Conservation (phyloP, 1,284 basidiomycete species). For the Ustilago lituana region DNA sequence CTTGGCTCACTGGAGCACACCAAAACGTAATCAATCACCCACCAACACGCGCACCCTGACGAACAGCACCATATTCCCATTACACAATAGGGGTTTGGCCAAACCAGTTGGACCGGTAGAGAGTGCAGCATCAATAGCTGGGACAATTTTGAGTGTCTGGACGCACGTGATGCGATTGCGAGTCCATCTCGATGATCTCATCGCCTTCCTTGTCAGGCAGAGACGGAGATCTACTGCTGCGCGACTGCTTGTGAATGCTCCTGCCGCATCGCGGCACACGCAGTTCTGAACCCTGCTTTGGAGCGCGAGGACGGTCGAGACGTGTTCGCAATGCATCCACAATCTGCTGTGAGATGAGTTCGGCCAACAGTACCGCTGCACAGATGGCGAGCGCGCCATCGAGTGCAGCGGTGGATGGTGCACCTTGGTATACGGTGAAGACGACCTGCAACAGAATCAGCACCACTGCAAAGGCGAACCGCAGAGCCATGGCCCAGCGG, state of each 20-base stretch:
- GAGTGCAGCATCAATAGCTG: constrained; percentile 1
- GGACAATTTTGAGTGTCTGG: neutral
- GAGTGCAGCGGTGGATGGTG: constrained; percentile 17
- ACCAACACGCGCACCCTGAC: neutral
- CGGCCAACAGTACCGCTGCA: constrained; percentile 30
- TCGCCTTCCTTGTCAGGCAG: constrained; percentile 3
- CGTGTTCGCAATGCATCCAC: constrained; percentile 12
- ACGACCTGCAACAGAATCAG: constrained; percentile 32
- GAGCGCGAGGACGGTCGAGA: constrained; percentile 14
- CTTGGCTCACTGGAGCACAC: neutral
- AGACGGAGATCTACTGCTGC: constrained; percentile 5
- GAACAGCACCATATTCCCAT: constrained; percentile 9
- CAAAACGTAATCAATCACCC: constrained; percentile 3
- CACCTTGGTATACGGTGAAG: constrained; percentile 25
- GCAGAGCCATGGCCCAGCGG: constrained; percentile 16
- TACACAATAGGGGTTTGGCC: neutral
- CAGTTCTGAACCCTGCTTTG: neutral
- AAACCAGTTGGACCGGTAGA: too few species aligned
- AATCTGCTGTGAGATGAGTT: constrained; percentile 26
- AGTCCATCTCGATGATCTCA: constrained; percentile 17
- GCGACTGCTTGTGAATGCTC: neutral
- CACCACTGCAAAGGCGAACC: constrained; percentile 23
- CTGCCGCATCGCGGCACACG: neutral
- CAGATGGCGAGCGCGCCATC: constrained; percentile 35
- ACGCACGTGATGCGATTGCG: constrained; percentile 5